Evolutionary conservation across 768 basidiomycete genomes (phyloP).

Genomic region (Tricholoma terreum): DNA sequence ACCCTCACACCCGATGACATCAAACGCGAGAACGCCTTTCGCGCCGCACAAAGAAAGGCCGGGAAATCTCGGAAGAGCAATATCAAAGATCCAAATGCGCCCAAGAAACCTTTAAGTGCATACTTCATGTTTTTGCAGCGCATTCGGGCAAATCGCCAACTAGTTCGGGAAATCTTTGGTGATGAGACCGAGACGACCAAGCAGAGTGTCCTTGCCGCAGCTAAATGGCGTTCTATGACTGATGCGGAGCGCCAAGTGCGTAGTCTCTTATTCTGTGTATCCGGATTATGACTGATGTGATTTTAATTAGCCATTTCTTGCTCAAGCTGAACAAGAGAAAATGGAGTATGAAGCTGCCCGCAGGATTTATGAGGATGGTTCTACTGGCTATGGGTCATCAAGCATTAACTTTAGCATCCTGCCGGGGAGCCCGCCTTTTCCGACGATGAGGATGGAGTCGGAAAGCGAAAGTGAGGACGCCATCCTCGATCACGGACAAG

Average conservation of each 20-base stretch:
- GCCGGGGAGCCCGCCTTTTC: slow-evolving; percentile 63
- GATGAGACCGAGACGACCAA: slow-evolving; percentile 92
- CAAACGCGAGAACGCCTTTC: slow-evolving; percentile 88
- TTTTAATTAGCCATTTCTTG: slow-evolving; percentile 73
- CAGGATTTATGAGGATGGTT: slow-evolving; percentile 83
- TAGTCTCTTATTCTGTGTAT: slow-evolving; percentile 9
- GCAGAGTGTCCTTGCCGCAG: slow-evolving; percentile 91
- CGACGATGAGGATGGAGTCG: slow-evolving; percentile 58
- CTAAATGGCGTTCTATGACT: slow-evolving; percentile 90
- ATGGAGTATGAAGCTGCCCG: slow-evolving; percentile 87
- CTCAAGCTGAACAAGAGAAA: slow-evolving; percentile 94
- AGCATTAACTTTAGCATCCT: slow-evolving; percentile 84
- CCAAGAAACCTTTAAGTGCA: slow-evolving; percentile 91
- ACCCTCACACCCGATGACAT: slow-evolving; percentile 92
- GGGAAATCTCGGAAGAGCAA: slow-evolving; percentile 92
- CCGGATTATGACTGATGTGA: slow-evolving; percentile 5
- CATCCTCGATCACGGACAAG: slow-evolving; percentile 45
- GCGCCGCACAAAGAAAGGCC: slow-evolving; percentile 88
- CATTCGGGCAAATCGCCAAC: slow-evolving; percentile 72
- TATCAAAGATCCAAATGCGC: slow-evolving; percentile 95
- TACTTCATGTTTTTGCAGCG: slow-evolving; percentile 95
- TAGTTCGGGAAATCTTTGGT: slow-evolving; percentile 82
- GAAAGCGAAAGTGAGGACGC: slow-evolving; percentile 72
- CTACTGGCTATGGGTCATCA: slow-evolving; percentile 59
- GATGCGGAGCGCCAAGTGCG: slow-evolving; percentile 90